Base-by-base conservation (phyloP, 108 stramenopile species). In the Cyclotella kingstonii region DNA sequence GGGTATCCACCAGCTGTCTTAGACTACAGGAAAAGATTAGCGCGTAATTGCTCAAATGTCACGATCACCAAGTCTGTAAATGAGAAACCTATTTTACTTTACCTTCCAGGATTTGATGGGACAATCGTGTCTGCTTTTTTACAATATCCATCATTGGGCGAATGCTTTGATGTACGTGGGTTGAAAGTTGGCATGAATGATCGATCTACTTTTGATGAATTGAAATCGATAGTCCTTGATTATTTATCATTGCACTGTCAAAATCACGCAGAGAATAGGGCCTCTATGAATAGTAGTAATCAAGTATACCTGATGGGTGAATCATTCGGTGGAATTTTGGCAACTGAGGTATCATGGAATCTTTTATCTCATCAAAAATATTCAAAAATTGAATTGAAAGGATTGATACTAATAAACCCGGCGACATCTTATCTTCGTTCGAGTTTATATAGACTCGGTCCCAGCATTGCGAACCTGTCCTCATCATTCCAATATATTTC, bases 51-150 rank as follows among this genome's bases (percentile, higher is more conserved):
- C 0, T 19, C 29, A 19, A 15, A 22, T 60, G 19, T 2, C 21
- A 52, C 19, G n/a, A n/a, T n/a, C n/a, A n/a, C n/a, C 5, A 15
- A 46, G 10, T 49, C 47, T 12, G 34, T 54, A 11, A 35, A 52
- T 1, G 27, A 66, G n/a, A 92, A 92, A 46, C 91, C 91, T 10
- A 59, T 94, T 17, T 64, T 94, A 22, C 56, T 94, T 3, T 94
- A 90, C 48, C 77, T 94, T 2, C 92, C 92, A 5, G 92, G 92
- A 18, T 94, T 94, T 77, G 92, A 94, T 60, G 92, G 92, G 25
- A 89, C 88, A 41, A 78, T 76, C 28, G 45, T 94, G 15, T 78
- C 81, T 17, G 83, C 87, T 8, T 94, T 94, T 54, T 49, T 94
- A 4, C 93, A 94, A 60, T 87, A 82, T 56, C 93, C 93, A 22